These are phyloP conservation scores for Candida neerlandica DNA, from an alignment of 1,139 yeast genomes.

Conservation along the genomic window DNA sequence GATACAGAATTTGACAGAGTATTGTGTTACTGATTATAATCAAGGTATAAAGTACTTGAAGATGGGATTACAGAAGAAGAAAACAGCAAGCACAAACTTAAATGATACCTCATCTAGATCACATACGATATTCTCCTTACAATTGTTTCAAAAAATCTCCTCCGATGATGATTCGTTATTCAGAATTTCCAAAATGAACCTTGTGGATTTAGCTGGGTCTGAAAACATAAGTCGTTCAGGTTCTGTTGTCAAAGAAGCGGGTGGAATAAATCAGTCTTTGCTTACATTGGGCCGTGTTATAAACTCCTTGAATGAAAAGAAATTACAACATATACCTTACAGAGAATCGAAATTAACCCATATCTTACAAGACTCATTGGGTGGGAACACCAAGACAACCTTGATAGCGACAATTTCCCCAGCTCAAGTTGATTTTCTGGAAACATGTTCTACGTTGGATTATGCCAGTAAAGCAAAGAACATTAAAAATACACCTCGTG, in stretches of 20 bases:
- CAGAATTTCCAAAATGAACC: conserved; percentile 66
- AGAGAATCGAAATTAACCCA: conserved; percentile 85
- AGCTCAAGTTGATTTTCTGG: conserved; percentile 70
- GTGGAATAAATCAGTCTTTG: conserved; percentile 81
- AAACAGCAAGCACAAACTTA: conserved; percentile 70
- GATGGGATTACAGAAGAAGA: conserved; percentile 58
- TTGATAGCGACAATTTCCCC: conserved; percentile 85
- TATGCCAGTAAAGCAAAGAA: conserved; percentile 83
- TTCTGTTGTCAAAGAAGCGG: conserved; percentile 86
- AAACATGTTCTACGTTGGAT: conserved; percentile 79
- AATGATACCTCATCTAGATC: conserved; percentile 73
- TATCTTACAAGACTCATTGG: conserved; percentile 79
- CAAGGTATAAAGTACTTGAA: conserved; percentile 58
- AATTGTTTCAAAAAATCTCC: conserved; percentile 50
- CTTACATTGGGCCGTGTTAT: conserved; percentile 85
- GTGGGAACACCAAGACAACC: conserved; percentile 80
- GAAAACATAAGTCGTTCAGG: conserved; percentile 82
- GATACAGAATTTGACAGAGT: conserved; percentile 60
- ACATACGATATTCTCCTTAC: conserved; percentile 70
- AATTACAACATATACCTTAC: conserved; percentile 66
- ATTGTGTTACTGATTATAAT: conserved; percentile 51
- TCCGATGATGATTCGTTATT: conserved; percentile 25
- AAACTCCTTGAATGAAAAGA: conserved; percentile 53
- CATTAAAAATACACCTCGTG: conserved; percentile 72
- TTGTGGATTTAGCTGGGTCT: conserved; percentile 90